Evolutionary conservation across 305 asterid species (phyloP), one percentile per base, ranked within the genome.

Genomic region (Fraxinus latifolia): DNA sequence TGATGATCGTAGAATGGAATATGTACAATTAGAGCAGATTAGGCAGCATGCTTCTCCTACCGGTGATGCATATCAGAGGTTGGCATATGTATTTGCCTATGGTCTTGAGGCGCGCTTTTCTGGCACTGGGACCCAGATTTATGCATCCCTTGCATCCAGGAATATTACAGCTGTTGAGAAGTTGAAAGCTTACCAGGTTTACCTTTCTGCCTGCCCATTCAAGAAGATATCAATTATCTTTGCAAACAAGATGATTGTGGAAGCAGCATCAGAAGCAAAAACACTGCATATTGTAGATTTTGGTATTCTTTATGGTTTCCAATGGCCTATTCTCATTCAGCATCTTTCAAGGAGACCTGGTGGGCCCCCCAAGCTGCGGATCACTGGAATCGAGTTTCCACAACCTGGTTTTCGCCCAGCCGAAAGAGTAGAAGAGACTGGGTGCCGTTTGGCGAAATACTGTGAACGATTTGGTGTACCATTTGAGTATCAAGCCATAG

Each of bases 251-350:
- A 91, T 89, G 87, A 93, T 94, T 27, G 83, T 7, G 23, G 60
- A 77, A 33, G 67, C 85, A 42, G 86, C 96, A 9, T 83, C 82
- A 14, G 87, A 83, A 39, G 91, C 93, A 7, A 82, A 84, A 6
- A 82, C 87, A 1, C 90, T 95, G 84, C 99, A 95, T 78, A 85
- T 95, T 14, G 85, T 95, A 65, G 99, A 95, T 87, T 95, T 94
- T 32, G 99, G 99, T 33, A 94, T 95, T 65, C 84, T 86, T 5
- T 93, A 92, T 60, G 99, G 99, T 78, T 94, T 95, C 83, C 98
- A 94, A 74, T 95, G 99, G 99, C 99, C 97, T 65, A 83, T 89
- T 79, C 90, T 95, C 74, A 95, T 95, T 79, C 95, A 94, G 79
- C 83, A 79, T 7, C 90, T 95, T 36, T 87, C 97, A 0, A 25